Base-by-base conservation (phyloP, 2,329 filamentous ascomycete species). In the Paramyrothecium sp. region DNA sequence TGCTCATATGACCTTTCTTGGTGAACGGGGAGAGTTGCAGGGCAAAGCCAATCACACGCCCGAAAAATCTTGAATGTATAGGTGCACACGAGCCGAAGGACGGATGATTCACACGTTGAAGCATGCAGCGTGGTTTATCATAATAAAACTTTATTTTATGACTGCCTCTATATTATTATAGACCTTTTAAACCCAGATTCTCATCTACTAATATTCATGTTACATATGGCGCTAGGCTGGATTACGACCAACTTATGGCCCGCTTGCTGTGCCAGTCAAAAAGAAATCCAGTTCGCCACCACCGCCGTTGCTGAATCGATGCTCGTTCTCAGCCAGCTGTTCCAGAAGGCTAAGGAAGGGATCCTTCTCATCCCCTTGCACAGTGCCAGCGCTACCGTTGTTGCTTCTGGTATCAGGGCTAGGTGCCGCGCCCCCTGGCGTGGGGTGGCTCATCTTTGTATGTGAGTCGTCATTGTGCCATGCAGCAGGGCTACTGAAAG, bases 281-380 rank as follows among this genome's bases (percentile, higher is more conserved):
- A 93, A 93, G 73, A 91, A 93, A 70, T 94, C 90, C 65, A 95
- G 75, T 67, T 94, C 90, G 62, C 83, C 88, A 13, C 88, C 89
- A 11, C 87, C 84, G 0, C 88, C 89, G 54, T 84, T 77, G 47
- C 80, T 79, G 54, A 73, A 67, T 21, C 71, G 69, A 55, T 89
- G 83, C 72, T 94, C 90, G 65, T 91, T 92, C 72, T 95, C 90
- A 0, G 90, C 91, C 58, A 95, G 79, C 73, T 95, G 90, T 70
- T 95, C 91, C 38, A 95, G 75, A 47, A 95, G 74, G 60, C 85
- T 90, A 46, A 95, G 73, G 67, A 96, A 95, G 0, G 91, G 90
- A 67, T 95, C 91, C 64, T 90, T 92, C 63, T 94, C 90, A 20
- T 87, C 82, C 2, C 76, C 78, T 3, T 76, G 69, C 0, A 72